Evolutionary conservation across 257 asterid genomes (phyloP).

Genomic region (Vinca minor): DNA sequence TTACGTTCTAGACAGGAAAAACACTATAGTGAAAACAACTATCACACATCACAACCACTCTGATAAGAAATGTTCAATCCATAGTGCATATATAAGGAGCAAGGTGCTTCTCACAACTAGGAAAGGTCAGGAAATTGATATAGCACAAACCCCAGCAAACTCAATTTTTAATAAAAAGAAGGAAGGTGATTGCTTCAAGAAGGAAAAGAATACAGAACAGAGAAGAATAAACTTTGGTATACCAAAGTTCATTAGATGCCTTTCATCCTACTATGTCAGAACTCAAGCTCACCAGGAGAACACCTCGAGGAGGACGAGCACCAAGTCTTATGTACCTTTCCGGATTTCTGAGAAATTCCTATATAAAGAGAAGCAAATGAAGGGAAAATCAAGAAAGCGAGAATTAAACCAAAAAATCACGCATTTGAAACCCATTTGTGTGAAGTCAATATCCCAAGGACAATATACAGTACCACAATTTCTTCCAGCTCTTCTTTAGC

Average conservation of each 20-base stretch:
- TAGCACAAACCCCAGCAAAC: no score
- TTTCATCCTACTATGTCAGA: constrained; percentile 10
- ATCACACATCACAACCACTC: not conserved
- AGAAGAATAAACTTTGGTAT: not conserved
- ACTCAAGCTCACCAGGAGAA: constrained; percentile 73
- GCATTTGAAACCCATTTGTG: constrained; percentile 2
- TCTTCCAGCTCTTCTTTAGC: constrained; percentile 99
- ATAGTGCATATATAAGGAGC: no score
- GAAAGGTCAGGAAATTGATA: no score
- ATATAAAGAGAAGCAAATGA: constrained; percentile 24
- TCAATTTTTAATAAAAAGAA: no score
- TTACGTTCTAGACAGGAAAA: constrained; percentile 9
- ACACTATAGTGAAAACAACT: not conserved
- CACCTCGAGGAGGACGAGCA: constrained; percentile 99
- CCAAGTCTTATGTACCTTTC: constrained; percentile 82
- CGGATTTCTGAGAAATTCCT: constrained; percentile 97
- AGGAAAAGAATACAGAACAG: not conserved
- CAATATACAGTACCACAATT: constrained; percentile 62
- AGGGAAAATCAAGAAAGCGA: constrained; percentile 1
- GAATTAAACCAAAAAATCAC: constrained; percentile 13
- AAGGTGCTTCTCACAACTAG: no score
- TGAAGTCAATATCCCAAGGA: constrained; percentile 13
- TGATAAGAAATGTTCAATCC: not conserved
- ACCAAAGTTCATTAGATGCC: not conserved
- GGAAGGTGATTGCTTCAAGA: not conserved